These are phyloP conservation scores for Epichloe sibirici DNA, from an alignment of 2,329 filamentous ascomycete species.

Conservation along the genomic window DNA sequence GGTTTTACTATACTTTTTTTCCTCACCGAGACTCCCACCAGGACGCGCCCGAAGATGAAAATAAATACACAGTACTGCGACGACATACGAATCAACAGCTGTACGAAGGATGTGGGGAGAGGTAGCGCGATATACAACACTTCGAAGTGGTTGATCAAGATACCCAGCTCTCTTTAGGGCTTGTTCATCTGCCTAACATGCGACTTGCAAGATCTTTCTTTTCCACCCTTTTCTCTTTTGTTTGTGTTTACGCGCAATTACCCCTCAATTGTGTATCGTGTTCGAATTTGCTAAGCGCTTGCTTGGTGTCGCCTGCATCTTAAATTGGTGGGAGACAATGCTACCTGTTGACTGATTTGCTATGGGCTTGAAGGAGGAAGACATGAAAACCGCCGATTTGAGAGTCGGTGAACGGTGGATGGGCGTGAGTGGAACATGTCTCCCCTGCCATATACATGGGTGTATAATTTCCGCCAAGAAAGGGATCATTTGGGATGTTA, in stretches of 20 bases:
- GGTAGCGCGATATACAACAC: conserved; percentile 9
- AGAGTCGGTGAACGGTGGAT: neutral
- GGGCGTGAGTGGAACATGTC: neutral
- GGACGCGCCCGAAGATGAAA: neutral
- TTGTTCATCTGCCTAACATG: conserved; percentile 20
- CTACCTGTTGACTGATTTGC: neutral
- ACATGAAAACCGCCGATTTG: neutral
- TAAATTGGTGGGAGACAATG: neutral
- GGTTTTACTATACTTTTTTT: neutral
- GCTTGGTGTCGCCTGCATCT: neutral
- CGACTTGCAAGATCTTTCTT: conserved; percentile 1
- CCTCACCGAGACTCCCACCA: neutral
- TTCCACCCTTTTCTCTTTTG: conserved; percentile 8
- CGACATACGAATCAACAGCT: conserved; percentile 1
- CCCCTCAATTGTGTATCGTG: neutral
- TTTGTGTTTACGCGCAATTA: conserved; percentile 2
- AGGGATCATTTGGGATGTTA: neutral
- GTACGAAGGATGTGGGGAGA: neutral
- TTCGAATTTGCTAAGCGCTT: neutral
- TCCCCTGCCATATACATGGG: neutral
- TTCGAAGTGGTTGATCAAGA: conserved; percentile 22
- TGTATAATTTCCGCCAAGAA: conserved; percentile 2
- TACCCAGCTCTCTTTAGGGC: conserved; percentile 27
- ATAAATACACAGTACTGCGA: conserved; percentile 1
- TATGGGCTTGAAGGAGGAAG: neutral